Evolutionary conservation across 2,329 filamentous ascomycete genomes (phyloP), one percentile per base, ranked within the genome.

Genomic region (Pestalotiopsis sp.): DNA sequence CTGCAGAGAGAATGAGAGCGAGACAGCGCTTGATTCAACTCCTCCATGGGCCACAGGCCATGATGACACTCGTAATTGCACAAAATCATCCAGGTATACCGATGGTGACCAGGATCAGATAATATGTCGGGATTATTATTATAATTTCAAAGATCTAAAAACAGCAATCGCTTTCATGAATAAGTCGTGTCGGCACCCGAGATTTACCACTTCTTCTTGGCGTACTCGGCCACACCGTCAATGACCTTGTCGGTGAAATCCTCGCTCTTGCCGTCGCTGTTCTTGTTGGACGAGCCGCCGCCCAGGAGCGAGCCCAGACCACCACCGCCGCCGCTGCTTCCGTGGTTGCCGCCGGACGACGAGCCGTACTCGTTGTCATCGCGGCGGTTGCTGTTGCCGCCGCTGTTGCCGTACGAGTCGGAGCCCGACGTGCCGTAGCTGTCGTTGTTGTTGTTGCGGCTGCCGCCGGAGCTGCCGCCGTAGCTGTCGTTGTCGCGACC

Each of bases 241-340:
- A 66, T 66, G 25, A 57, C 64, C 64, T 66, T 66, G 64, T 66
- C 64, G 25, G 64, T 57, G 64, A 66, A 66, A 49, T 57, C 49
- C 45, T 66, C 64, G 41, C 39, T 56, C 23, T 56, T 49, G 62
- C 62, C 38, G 20, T 39, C 45, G 17, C 49, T 36, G 23, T 31
- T 20, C 27, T 58, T 25, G 17, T 56, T 57, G 27, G 45, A 36
- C 31, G 31, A 56, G 25, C 64, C 49, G 13, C 64, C 64, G 20
- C 64, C 64, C 12, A 66, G 64, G 36, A 66, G 23, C 13, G 64
- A 57, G 49, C 64, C 25, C 17, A 66, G 41, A n/a, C 36, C 41
- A 13, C 59, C 59, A 7, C 23, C 59, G 7, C 23, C 59, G 27
- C 58, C 39, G 7, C 20, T 14, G 27, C 27, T 27, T 27, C 27